Evolutionary conservation across 1,284 basidiomycete species (phyloP), one percentile per base, ranked within the genome.

Genomic region (Ustilago hordei): DNA sequence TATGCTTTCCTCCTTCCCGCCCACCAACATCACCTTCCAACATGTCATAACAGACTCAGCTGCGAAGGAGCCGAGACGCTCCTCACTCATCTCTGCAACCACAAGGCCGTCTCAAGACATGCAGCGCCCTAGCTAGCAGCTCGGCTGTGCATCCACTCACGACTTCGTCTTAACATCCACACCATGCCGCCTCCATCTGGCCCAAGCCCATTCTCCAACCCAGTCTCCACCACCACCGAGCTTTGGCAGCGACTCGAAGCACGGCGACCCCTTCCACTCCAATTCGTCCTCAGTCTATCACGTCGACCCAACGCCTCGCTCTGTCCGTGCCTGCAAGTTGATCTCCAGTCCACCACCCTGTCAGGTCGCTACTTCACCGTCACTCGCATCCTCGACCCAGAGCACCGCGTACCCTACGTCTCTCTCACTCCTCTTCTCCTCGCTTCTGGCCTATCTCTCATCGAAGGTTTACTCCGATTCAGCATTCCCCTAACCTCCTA

Each of bases 321-420:
- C 13, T 77, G 75, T 15, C 75, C 75, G 1, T 69, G 66, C 36
- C 60, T 77, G 0, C 35, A 68, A 23, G 65, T 53, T 17, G 32
- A 53, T 8, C 53, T 77, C 2, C 28, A 54, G 17, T 45, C 54
- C 17, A 3, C 32, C 4, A 23, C 32, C 7, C 17, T 19, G 7
- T 34, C 36, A 36, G 17, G 8, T 4, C 28, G 17, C 1, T 32
- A 19, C 7, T 53, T 52, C 56, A 65, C 62, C 1, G 60, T 75
- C 11, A 61, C 65, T 0, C 68, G 77, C 13, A 75, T 79, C 41
- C 58, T 79, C 5, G 77, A 79, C 34, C 77, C 77, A 0, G 77
- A 79, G 31, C 72, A 75, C 23, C 57, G 63, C 3, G 39, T 60
- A 4, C 77, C 77, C 0, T 79, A 71, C 55, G 53, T 79, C 45